phyloP scores from a whole-genome alignment of 108 stramenopile species.

The Nitzschia sp. region DNA sequence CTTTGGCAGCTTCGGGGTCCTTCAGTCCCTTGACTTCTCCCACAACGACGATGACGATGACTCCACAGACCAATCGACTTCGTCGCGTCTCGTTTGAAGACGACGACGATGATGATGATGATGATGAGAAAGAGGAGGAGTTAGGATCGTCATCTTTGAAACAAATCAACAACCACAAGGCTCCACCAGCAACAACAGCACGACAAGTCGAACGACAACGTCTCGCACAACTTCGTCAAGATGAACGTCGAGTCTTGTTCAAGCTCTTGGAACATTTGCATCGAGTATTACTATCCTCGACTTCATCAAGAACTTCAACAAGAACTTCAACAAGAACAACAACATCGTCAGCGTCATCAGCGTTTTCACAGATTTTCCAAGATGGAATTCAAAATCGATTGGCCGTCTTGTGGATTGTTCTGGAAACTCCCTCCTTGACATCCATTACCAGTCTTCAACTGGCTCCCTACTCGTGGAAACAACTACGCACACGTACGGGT shows the following conservation, averaged over 20 bases:
- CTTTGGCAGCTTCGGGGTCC: background rate
- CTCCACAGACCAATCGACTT: background rate
- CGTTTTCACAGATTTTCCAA: no score
- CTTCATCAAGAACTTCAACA: no score
- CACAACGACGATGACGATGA: background rate
- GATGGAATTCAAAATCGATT: background rate
- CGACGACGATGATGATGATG: background rate
- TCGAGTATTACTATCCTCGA: slow-evolving; percentile 2
- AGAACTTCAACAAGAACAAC: no score
- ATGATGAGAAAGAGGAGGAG: background rate
- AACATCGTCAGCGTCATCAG: no score
- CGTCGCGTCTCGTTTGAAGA: background rate
- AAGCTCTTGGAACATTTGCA: background rate
- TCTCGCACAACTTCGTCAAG: background rate
- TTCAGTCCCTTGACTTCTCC: background rate
- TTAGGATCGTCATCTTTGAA: no score
- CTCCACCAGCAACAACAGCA: background rate
- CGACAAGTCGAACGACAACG: background rate
- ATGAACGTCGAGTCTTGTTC: background rate
- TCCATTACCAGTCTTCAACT: background rate
- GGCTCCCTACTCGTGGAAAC: background rate
- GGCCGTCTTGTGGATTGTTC: background rate
- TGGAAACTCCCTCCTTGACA: background rate
- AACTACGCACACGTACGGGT: no score
- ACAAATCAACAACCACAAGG: no score